Evolutionary conservation across 129 eudicot genomes (phyloP).

Genomic region (Chrysanthemum seticuspe): DNA sequence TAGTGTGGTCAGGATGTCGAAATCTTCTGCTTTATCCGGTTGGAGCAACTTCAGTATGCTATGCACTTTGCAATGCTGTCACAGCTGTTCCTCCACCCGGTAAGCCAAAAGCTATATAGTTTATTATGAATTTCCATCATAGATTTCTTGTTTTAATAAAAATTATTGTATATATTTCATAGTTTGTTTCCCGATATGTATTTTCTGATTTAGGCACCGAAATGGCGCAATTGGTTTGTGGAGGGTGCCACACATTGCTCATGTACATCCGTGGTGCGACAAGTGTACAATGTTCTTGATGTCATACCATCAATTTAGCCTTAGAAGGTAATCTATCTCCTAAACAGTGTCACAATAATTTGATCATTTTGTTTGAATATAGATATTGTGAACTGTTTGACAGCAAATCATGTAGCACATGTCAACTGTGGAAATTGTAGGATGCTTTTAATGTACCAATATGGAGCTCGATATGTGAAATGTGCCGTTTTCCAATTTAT

Average conservation of each 20-base stretch:
- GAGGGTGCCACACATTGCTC: slow-evolving; percentile 78
- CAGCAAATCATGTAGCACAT: slow-evolving; percentile 92
- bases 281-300: slow-evolving; percentile 81
- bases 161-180: background rate
- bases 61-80: slow-evolving; percentile 84
- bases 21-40: slow-evolving; percentile 67
- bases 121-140: background rate
- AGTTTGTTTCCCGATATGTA: background rate
- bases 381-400: slow-evolving; percentile 1
- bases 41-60: slow-evolving; percentile 77
- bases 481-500: slow-evolving; percentile 83
- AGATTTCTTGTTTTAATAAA: background rate
- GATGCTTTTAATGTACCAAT: slow-evolving; percentile 78
- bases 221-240: slow-evolving; percentile 83
- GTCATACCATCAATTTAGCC: slow-evolving; percentile 67
- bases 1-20: slow-evolving; percentile 77
- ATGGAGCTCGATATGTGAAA: slow-evolving; percentile 76
- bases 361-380: background rate
- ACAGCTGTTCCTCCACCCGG: slow-evolving; percentile 86
- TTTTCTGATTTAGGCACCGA: slow-evolving; percentile 53
- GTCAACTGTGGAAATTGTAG: slow-evolving; percentile 83
- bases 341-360: background rate
- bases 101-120: slow-evolving; percentile 17
- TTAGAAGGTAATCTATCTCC: slow-evolving; percentile 52
- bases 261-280: slow-evolving; percentile 84